Evolutionary conservation across 2,329 filamentous ascomycete genomes (phyloP), one percentile per base, ranked within the genome.

Genomic region (Alternaria viburni): DNA sequence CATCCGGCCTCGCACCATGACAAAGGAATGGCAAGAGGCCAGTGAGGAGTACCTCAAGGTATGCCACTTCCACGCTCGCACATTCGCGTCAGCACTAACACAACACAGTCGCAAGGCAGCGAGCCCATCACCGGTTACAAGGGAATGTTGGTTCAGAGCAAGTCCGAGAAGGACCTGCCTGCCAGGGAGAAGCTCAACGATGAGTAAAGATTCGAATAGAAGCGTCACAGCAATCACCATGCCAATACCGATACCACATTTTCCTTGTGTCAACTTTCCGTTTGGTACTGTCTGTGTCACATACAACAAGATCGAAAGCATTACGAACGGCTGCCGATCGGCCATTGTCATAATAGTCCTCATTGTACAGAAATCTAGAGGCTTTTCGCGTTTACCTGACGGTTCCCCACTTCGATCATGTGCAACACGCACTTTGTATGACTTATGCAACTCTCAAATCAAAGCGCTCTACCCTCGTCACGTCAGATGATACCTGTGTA

Each of bases 11-110:
- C 85, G 86, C 81, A 97, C 95, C 77, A 97, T 99, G 94, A 95
- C 86, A 85, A 92, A 93, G 87, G 96, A 99, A 84, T 98, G 92
- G 89, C 93, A 99, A 86, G 93, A 98, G 86, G 91, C 91, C 74
- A 88, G 90, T 73, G 97, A 99, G 84, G 96, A 97, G 86, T 96
- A 92, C 83, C 87, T 97, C 82, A 94, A 90, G 88, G 95, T 97
- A 85, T 76, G 89, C 83, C 60, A 17, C 44, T 44, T 36, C n/a
- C 25, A 23, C 25, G 54, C 56, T 45, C 17, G 23, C 46, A 21
- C 21, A 21, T 46, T 12, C 15, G 32, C 57, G 25, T 64, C 66
- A 54, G 66, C 54, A 64, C 65, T 68, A 65, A 73, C 61, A 66
- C 62, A 44, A 50, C 28, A 67, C 68, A 81, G 79, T 55, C 69